phyloP scores from a whole-genome alignment of 148 eudicot genomes.

The Dysphania ambrosioides region DNA sequence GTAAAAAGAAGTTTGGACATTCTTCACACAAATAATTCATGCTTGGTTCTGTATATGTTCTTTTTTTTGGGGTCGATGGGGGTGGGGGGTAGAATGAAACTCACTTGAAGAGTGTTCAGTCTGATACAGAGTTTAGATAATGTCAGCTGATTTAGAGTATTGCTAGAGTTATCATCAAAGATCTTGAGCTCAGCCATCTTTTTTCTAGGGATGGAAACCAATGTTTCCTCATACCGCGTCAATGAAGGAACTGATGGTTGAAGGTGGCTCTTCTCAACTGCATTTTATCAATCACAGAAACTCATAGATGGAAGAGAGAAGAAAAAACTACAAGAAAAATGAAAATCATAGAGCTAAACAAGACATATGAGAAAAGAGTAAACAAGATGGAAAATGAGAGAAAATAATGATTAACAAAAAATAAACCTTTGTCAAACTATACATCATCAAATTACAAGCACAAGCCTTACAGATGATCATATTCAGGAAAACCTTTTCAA shows the following conservation, averaged over 20 bases:
- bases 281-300: constrained; percentile 19
- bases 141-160: constrained; percentile 50
- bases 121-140: constrained; percentile 73
- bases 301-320: constrained; percentile 1
- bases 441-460: too few relatives aligned
- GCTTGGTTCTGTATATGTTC: neutral
- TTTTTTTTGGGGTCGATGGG: neutral
- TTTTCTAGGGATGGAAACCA: constrained; percentile 61
- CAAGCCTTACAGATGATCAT: too few relatives aligned
- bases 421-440: too few relatives aligned
- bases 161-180: constrained; percentile 52
- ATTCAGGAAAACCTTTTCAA: too few relatives aligned
- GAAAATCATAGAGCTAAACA: neutral
- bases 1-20: neutral
- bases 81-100: constrained; percentile 25
- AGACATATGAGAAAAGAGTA: neutral
- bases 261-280: constrained; percentile 71
- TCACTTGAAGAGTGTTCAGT: constrained; percentile 81
- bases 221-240: constrained; percentile 77
- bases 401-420: neutral
- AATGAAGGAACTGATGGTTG: constrained; percentile 79
- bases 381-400: neutral
- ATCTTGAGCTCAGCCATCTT: constrained; percentile 45
- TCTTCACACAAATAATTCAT: neutral
- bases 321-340: neutral